Evolutionary conservation across 768 basidiomycete genomes (phyloP).

Genomic region (Trametes meyenii): DNA sequence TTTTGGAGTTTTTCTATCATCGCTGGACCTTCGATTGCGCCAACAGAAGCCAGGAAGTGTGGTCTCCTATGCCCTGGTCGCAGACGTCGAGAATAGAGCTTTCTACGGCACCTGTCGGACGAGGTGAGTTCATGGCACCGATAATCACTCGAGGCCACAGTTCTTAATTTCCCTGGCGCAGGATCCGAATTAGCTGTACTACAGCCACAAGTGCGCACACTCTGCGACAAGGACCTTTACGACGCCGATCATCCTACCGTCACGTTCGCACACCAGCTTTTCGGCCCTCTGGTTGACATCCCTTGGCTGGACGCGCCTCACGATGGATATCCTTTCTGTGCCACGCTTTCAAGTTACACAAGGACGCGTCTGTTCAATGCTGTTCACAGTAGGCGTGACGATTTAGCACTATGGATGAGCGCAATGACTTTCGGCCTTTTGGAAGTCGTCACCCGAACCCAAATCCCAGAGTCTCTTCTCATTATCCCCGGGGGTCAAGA

Average conservation of each 20-base stretch:
- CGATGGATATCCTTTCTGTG: background rate
- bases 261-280: too few relatives aligned
- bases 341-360: constrained; percentile 1
- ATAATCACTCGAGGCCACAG: too few relatives aligned
- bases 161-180: too few relatives aligned
- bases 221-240: too few relatives aligned
- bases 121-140: too few relatives aligned
- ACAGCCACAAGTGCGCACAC: too few relatives aligned
- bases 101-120: background rate
- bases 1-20: too few relatives aligned
- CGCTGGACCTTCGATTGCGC: too few relatives aligned
- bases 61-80: constrained; percentile 15
- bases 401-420: constrained; percentile 12
- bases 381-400: background rate
- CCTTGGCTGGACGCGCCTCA: constrained; percentile 4
- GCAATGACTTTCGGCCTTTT: constrained; percentile 14
- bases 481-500: too few relatives aligned
- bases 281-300: background rate
- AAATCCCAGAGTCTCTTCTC: background rate
- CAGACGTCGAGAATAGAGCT: background rate
- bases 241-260: too few relatives aligned
- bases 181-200: too few relatives aligned
- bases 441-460: constrained; percentile 3
- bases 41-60: too few relatives aligned
- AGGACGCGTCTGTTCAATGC: background rate